phyloP scores from a whole-genome alignment of 2,329 filamentous ascomycete species.

The Thelonectria rubi region DNA sequence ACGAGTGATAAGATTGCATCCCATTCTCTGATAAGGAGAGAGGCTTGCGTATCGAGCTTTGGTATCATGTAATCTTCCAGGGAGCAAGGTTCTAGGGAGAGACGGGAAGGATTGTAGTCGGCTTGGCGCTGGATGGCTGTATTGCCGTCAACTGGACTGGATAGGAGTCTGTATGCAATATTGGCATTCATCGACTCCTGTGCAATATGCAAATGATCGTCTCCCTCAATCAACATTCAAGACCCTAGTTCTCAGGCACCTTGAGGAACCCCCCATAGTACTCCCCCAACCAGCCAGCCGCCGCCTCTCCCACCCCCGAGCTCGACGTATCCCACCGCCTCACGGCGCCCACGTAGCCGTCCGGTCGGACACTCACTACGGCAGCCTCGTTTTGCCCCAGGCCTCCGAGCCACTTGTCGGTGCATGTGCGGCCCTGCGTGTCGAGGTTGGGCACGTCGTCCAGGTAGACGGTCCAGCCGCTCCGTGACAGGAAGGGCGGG shows the following conservation, averaged over 20 bases:
- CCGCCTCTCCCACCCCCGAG: slow-evolving; percentile 16
- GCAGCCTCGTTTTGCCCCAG: slow-evolving; percentile 27
- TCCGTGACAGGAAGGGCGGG: slow-evolving; percentile 20
- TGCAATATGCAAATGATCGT: slow-evolving; percentile 1
- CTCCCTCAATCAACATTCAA: not conserved
- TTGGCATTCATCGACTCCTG: not conserved
- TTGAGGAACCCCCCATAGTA: slow-evolving; percentile 29
- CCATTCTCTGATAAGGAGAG: not conserved
- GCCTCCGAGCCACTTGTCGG: slow-evolving; percentile 41
- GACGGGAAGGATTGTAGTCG: not conserved
- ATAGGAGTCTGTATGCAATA: not conserved
- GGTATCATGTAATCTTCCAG: not conserved
- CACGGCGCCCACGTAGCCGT: slow-evolving; percentile 37
- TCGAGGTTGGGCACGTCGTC: slow-evolving; percentile 28
- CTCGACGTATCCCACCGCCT: slow-evolving; percentile 20
- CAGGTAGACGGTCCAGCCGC: slow-evolving; percentile 30
- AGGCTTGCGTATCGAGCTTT: not conserved
- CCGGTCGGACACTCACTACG: slow-evolving; percentile 33
- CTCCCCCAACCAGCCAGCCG: slow-evolving; percentile 24
- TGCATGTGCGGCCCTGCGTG: slow-evolving; percentile 25
- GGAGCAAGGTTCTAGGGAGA: not conserved
- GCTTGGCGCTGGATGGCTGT: not conserved
- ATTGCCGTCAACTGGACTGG: not conserved
- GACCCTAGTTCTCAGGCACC: slow-evolving; percentile 3
- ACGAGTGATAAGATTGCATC: not conserved